phyloP scores from a whole-genome alignment of 192 early-diverging fungal genomes.

The Coemansia biformis region DNA sequence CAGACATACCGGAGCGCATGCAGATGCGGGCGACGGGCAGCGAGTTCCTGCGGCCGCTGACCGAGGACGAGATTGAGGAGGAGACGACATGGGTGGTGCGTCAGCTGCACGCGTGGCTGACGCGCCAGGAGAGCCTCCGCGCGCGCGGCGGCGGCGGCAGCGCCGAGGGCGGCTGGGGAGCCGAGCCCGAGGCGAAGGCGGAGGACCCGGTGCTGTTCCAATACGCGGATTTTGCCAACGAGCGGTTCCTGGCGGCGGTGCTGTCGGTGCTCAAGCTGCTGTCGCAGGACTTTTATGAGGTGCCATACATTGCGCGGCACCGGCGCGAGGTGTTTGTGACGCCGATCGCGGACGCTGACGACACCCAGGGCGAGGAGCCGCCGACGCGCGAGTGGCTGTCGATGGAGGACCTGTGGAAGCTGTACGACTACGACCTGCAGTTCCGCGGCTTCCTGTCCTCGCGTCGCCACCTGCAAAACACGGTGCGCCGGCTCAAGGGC shows the following conservation, averaged over 20 bases:
- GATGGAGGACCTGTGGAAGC: constrained; percentile 76
- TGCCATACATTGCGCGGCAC: constrained; percentile 85
- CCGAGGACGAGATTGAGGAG: constrained; percentile 59
- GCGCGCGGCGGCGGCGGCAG: neutral
- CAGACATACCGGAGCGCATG: constrained; percentile 90
- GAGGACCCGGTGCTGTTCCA: constrained; percentile 16
- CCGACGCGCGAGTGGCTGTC: constrained; percentile 55
- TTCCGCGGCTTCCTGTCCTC: constrained; percentile 67
- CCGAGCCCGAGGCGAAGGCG: neutral
- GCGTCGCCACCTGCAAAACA: constrained; percentile 51
- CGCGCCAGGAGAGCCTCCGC: constrained; percentile 7
- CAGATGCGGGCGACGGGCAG: constrained; percentile 57
- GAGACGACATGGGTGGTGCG: constrained; percentile 59
- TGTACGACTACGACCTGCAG: constrained; percentile 78
- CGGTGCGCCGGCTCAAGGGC: constrained; percentile 45
- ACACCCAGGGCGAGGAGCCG: constrained; percentile 12
- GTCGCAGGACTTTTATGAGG: constrained; percentile 75
- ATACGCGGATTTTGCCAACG: constrained; percentile 42
- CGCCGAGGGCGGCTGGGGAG: no score
- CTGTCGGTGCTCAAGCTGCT: constrained; percentile 65
- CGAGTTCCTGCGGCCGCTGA: constrained; percentile 43
- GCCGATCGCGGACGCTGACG: constrained; percentile 19
- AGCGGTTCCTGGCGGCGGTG: constrained; percentile 48
- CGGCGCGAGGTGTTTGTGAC: constrained; percentile 80
- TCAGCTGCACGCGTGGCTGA: constrained; percentile 34